A percentile compares a stretch with the other conserved stretches of the same genome.
phyloP scores from a whole-genome alignment of 805 yeast species.

The Metschnikowia matae region DNA sequence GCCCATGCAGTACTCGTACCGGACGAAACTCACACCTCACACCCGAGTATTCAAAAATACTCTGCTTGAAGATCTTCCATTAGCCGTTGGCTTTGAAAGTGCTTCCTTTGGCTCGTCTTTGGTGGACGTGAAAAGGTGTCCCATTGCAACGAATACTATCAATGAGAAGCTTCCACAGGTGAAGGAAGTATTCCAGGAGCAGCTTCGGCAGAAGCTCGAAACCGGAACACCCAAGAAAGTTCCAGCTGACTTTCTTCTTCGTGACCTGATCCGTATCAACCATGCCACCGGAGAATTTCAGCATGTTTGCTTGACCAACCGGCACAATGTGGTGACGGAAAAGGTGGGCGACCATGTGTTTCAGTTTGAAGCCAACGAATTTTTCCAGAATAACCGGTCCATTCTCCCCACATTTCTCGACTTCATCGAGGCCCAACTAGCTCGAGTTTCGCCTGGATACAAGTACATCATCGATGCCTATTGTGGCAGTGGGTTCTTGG shows the following conservation, averaged over 20 bases:
- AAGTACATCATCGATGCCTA: slow-evolving; percentile 39
- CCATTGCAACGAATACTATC: slow-evolving; percentile 32
- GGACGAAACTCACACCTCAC: slow-evolving; percentile 43
- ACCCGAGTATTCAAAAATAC: slow-evolving; percentile 17
- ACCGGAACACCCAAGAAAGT: slow-evolving; percentile 1
- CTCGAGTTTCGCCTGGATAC: slow-evolving; percentile 11
- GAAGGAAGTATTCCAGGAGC: slow-evolving; percentile 12
- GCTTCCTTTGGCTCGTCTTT: slow-evolving; percentile 19
- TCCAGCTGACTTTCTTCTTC: slow-evolving; percentile 22
- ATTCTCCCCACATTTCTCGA: slow-evolving; percentile 35
- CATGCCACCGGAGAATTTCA: slow-evolving; percentile 27
- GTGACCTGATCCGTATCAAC: slow-evolving; percentile 32
- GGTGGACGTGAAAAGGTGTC: slow-evolving; percentile 35
- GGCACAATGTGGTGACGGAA: slow-evolving; percentile 30
- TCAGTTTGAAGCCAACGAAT: slow-evolving; percentile 37
- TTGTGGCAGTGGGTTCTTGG: slow-evolving; percentile 46
- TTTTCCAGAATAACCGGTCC: slow-evolving; percentile 44
- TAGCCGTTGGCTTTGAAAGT: slow-evolving; percentile 32
- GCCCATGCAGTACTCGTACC: slow-evolving; percentile 35
- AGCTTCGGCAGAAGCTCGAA: slow-evolving; percentile 6
- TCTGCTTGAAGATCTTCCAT: slow-evolving; percentile 4
- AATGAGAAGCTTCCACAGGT: slow-evolving; percentile 23
- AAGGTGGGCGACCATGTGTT: slow-evolving; percentile 32
- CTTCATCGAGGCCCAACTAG: slow-evolving; percentile 21
- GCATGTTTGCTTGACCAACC: slow-evolving; percentile 24